Evolutionary conservation across 768 basidiomycete species (phyloP).

Genomic region (Austroboletus eburneus): DNA sequence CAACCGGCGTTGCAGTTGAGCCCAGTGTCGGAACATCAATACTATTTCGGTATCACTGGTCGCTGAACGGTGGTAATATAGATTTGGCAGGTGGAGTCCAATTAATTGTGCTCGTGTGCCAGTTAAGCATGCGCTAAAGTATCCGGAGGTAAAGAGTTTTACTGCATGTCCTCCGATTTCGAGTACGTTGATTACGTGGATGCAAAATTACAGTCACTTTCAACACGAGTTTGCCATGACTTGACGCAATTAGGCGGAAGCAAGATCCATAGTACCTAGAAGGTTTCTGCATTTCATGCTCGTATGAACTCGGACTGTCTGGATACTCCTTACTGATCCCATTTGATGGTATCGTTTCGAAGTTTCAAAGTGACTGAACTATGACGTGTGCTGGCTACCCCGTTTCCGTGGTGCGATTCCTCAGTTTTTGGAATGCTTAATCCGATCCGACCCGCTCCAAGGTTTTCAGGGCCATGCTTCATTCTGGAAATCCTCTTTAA

Average conservation of each 20-base stretch:
- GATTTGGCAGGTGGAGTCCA: constrained; percentile 42
- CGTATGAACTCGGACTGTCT: not conserved
- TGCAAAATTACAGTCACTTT: constrained; percentile 26
- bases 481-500: not conserved
- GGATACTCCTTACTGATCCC: not conserved
- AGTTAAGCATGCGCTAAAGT: constrained; percentile 39
- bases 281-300: not conserved
- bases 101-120: constrained; percentile 42
- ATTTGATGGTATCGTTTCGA: constrained; percentile 5
- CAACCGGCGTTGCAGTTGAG: constrained; percentile 51
- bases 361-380: constrained; percentile 12
- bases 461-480: not conserved
- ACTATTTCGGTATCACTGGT: not conserved
- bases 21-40: constrained; percentile 11
- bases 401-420: not conserved
- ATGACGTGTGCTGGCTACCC: not conserved
- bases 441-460: constrained; percentile 14
- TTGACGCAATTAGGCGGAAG: too few species aligned
- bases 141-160: constrained; percentile 38
- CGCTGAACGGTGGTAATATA: constrained; percentile 8
- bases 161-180: constrained; percentile 46
- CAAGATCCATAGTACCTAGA: too few species aligned
- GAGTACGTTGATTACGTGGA: constrained; percentile 52
- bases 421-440: constrained; percentile 6
- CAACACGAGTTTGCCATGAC: not conserved